Conservation (phyloP, 768 basidiomycete genomes). For the Myochromella boudieri region DNA sequence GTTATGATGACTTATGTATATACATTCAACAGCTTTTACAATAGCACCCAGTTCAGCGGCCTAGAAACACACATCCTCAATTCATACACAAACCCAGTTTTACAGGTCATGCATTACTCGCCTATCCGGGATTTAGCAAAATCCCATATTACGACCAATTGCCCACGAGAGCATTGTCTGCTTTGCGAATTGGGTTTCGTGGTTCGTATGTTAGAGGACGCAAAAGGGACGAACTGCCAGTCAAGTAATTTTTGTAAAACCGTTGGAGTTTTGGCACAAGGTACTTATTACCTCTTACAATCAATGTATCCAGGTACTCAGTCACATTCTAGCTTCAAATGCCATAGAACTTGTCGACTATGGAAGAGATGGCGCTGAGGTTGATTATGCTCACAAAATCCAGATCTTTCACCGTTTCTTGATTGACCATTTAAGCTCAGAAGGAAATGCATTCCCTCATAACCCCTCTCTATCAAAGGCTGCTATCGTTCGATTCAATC, state of each 20-base stretch:
- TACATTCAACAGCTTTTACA: slow-evolving; percentile 71
- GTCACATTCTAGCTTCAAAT: slow-evolving; percentile 49
- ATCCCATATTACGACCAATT: slow-evolving; percentile 88
- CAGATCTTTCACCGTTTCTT: slow-evolving; percentile 95
- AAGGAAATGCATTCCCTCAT: slow-evolving; percentile 63
- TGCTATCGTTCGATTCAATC: slow-evolving; percentile 16
- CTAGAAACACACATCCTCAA: slow-evolving; percentile 96
- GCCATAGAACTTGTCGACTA: slow-evolving; percentile 90
- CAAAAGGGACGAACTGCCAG: slow-evolving; percentile 91
- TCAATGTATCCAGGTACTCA: slow-evolving; percentile 1
- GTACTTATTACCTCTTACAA: slow-evolving; percentile 35
- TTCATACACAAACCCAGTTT: slow-evolving; percentile 90
- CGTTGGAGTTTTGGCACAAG: slow-evolving; percentile 84
- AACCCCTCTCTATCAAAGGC: slow-evolving; percentile 53
- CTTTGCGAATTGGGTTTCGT: slow-evolving; percentile 95
- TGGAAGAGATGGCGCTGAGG: slow-evolving; percentile 68
- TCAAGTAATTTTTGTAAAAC: slow-evolving; percentile 97
- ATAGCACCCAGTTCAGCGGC: slow-evolving; percentile 86
- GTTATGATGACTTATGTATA: background rate
- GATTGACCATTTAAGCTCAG: slow-evolving; percentile 77
- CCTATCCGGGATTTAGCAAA: slow-evolving; percentile 85
- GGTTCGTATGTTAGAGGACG: slow-evolving; percentile 94
- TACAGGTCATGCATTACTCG: slow-evolving; percentile 88
- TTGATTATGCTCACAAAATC: slow-evolving; percentile 85
- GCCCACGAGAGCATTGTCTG: slow-evolving; percentile 88